These are phyloP conservation scores for Glomus cerebriforme DNA, from an alignment of 192 early-diverging fungal species.

Conservation along the genomic window DNA sequence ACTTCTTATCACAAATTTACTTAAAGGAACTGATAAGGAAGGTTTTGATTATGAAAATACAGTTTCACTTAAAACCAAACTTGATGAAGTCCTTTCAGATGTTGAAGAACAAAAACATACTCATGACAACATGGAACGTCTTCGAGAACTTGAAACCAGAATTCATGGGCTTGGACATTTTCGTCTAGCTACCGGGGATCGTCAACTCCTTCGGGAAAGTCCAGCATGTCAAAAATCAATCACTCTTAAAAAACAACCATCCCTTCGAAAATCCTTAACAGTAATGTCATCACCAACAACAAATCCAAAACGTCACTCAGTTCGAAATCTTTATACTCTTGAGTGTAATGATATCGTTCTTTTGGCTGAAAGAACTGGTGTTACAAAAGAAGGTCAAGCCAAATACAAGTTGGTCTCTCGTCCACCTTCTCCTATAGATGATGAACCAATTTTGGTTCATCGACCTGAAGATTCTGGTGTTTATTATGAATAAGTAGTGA, in stretches of 20 bases:
- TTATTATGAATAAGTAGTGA: neutral
- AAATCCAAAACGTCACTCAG: slow-evolving; percentile 27
- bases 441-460: slow-evolving; percentile 8
- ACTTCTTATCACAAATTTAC: slow-evolving; percentile 55
- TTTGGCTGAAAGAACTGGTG: slow-evolving; percentile 28
- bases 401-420: slow-evolving; percentile 17
- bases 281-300: slow-evolving; percentile 5
- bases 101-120: slow-evolving; percentile 36
- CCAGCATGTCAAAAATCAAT: slow-evolving; percentile 23
- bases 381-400: slow-evolving; percentile 1
- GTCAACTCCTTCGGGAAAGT: slow-evolving; percentile 16
- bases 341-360: slow-evolving; percentile 35
- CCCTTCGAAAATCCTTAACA: slow-evolving; percentile 28
- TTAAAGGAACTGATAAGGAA: slow-evolving; percentile 40
- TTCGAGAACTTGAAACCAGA: slow-evolving; percentile 31
- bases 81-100: slow-evolving; percentile 32
- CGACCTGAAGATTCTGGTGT: slow-evolving; percentile 29
- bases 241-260: slow-evolving; percentile 16
- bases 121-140: slow-evolving; percentile 35
- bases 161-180: slow-evolving; percentile 33
- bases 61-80: slow-evolving; percentile 30
- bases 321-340: slow-evolving; percentile 33
- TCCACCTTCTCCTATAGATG: slow-evolving; percentile 14
- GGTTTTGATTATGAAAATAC: slow-evolving; percentile 37
- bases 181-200: slow-evolving; percentile 24